phyloP scores from a whole-genome alignment of 176 grass and related monocot genomes.

The Microstegium vimineum region DNA sequence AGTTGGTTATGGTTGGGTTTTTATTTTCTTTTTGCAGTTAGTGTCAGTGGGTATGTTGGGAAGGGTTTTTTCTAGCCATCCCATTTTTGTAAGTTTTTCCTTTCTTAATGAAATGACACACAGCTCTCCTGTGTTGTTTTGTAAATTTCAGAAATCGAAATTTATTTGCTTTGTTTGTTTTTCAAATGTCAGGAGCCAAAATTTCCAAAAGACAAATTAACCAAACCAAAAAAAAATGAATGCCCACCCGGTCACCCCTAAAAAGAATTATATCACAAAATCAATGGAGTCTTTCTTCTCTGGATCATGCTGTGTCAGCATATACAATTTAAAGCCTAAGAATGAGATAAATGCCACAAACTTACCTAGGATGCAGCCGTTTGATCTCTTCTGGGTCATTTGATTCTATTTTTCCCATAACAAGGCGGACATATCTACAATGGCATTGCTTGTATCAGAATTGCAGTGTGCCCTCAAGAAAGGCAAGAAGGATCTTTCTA shows the following conservation, averaged over 20 bases:
- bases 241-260: too few species aligned
- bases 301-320: not conserved
- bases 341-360: slow-evolving; percentile 4
- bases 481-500: not conserved
- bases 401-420: slow-evolving; percentile 67
- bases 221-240: too few species aligned
- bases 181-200: too few species aligned
- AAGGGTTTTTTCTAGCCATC: not conserved
- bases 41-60: not conserved
- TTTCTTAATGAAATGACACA: too few species aligned
- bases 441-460: slow-evolving; percentile 12
- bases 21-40: not conserved
- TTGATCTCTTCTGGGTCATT: slow-evolving; percentile 59
- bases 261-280: not conserved
- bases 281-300: not conserved
- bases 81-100: not conserved
- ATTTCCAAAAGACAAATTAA: not conserved
- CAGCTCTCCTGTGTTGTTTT: too few species aligned
- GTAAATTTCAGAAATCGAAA: too few species aligned
- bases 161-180: too few species aligned
- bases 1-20: not conserved
- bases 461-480: not conserved
- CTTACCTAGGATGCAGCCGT: slow-evolving; percentile 70
- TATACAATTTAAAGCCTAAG: not conserved
- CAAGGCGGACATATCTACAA: slow-evolving; percentile 75